These are phyloP conservation scores for Fusarium mexicanum DNA, from an alignment of 2,329 filamentous ascomycete species.

Conservation along the genomic window DNA sequence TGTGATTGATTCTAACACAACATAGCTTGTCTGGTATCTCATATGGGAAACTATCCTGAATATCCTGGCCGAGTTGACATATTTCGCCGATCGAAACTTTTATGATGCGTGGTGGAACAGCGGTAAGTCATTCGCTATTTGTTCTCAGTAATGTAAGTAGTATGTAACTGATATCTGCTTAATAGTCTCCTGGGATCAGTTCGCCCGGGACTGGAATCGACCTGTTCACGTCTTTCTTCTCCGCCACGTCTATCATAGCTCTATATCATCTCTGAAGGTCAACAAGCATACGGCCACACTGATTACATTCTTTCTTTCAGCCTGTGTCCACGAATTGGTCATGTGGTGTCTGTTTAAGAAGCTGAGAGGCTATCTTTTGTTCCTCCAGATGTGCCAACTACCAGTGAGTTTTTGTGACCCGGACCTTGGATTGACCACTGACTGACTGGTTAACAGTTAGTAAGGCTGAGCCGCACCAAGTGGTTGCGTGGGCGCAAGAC, in stretches of 20 bases:
- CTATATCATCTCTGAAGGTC: conserved; percentile 77
- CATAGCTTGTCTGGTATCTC: conserved; percentile 76
- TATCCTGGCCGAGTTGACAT: conserved; percentile 78
- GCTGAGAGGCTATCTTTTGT: conserved; percentile 76
- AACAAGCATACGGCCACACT: conserved; percentile 77
- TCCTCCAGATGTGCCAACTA: conserved; percentile 79
- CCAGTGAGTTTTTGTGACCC: conserved; percentile 56
- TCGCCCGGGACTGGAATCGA: conserved; percentile 80
- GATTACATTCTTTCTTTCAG: conserved; percentile 78
- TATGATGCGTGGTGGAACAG: conserved; percentile 73
- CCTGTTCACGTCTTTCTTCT: conserved; percentile 82
- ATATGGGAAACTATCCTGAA: conserved; percentile 83
- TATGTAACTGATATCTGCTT: neutral
- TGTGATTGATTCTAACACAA: conserved; percentile 2
- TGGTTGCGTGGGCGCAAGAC: conserved; percentile 70
- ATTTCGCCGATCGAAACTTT: conserved; percentile 81
- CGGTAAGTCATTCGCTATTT: conserved; percentile 45
- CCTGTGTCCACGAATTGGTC: conserved; percentile 77
- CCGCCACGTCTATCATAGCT: conserved; percentile 81
- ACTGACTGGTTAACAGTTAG: conserved; percentile 56
- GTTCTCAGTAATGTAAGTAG: neutral
- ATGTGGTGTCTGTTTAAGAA: conserved; percentile 87
- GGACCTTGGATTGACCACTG: neutral
- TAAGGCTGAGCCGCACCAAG: conserved; percentile 72
- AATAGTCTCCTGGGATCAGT: conserved; percentile 75